Evolutionary conservation across 2,329 filamentous ascomycete genomes (phyloP), one percentile per base, ranked within the genome.

Genomic region (Mycocentrospora acerina): DNA sequence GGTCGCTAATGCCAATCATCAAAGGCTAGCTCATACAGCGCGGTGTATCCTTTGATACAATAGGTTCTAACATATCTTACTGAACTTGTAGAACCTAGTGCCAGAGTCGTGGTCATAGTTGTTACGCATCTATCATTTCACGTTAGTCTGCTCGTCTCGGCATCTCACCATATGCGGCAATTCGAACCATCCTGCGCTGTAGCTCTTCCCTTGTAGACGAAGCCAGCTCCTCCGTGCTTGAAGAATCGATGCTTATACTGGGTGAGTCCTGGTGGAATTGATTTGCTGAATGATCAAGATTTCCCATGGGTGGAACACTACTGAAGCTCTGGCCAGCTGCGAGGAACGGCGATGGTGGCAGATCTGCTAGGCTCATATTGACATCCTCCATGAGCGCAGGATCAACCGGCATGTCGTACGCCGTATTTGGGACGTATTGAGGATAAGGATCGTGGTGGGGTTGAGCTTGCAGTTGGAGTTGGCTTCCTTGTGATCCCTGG

Each of bases 321-420:
- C 40, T 40, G 3, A 51, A 24, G 4, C 33, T 38, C 12, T 51
- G 46, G 11, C 48, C 44, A 9, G 57, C 55, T n/a, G 51, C 40
- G 5, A 67, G 54, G 32, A 67, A 67, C 1, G 64, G 64, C 10
- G 59, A 64, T 0, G 62, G 62, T 6, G 62, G 60, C n/a, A 64
- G 46, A 24, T 65, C 59, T 15, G 58, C 54, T 3, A 64, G 50
- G 25, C 35, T 56, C 7, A 35, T 13, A 2, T 32, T 35, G 1
- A 62, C 38, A 11, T 44, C 55, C 22, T 75, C 70, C 72, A 82
- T 82, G 32, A 83, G 79, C 25, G 80, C 79, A 2, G 80, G 80
- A 42, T 84, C 80, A 28, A 81, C 71, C 2, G 79, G 79, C 62
- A 82, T 71, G 28, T 76, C 70, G 42, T 72, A 76, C 31, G 74